Percentiles rank a stretch among this genome's conserved stretches.
These are phyloP conservation scores for Aspergillus thermomutatus DNA, from an alignment of 2,329 filamentous ascomycete species.

Conservation along the genomic window DNA sequence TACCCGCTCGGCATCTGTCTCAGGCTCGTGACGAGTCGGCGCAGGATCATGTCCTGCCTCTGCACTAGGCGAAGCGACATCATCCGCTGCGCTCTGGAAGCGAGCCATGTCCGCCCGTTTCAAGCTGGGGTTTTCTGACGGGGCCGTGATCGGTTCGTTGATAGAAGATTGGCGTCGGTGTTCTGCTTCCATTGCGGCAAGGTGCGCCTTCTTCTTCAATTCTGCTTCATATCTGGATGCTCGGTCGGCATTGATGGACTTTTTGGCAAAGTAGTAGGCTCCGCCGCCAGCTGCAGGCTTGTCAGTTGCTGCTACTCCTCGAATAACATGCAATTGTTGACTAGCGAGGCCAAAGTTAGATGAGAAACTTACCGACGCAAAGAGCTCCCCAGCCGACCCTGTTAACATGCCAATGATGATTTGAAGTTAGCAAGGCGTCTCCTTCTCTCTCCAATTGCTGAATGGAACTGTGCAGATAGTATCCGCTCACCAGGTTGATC, in stretches of 20 bases:
- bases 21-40: slow-evolving; percentile 74
- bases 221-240: slow-evolving; percentile 66
- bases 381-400: slow-evolving; percentile 92
- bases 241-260: slow-evolving; percentile 88
- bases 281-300: slow-evolving; percentile 68
- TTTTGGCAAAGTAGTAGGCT: slow-evolving; percentile 95
- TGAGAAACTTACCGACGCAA: slow-evolving; percentile 64
- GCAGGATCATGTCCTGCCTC: slow-evolving; percentile 78
- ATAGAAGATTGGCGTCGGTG: slow-evolving; percentile 29
- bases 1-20: slow-evolving; percentile 64
- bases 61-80: slow-evolving; percentile 65
- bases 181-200: slow-evolving; percentile 34
- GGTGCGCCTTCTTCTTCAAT: slow-evolving; percentile 55
- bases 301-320: slow-evolving; percentile 4
- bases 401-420: slow-evolving; percentile 4
- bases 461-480: slow-evolving; percentile 3
- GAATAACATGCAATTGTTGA: background rate
- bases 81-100: slow-evolving; percentile 32
- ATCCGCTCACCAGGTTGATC: slow-evolving; percentile 56
- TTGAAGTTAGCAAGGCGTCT: slow-evolving; percentile 6
- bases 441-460: background rate
- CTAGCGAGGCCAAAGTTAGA: background rate
- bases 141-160: slow-evolving; percentile 13
- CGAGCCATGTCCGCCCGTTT: slow-evolving; percentile 33
- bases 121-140: slow-evolving; percentile 27